phyloP scores from a whole-genome alignment of 352 stramenopile species.

The Pythium angustatum region DNA sequence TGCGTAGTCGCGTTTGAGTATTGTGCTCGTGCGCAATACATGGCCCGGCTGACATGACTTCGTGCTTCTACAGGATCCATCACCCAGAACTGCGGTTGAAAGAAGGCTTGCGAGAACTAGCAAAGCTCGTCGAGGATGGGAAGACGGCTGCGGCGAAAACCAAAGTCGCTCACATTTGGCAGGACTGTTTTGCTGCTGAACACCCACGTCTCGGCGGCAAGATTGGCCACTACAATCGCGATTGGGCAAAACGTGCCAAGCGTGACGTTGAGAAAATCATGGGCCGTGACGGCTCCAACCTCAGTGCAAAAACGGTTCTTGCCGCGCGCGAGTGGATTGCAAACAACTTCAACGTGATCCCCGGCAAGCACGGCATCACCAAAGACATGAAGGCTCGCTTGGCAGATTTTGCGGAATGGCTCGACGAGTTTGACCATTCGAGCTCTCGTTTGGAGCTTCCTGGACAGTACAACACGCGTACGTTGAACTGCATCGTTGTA shows the following conservation, averaged over 20 bases:
- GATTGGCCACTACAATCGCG: slow-evolving; percentile 78
- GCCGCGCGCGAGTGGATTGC: slow-evolving; percentile 67
- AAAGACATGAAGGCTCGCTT: slow-evolving; percentile 84
- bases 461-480: slow-evolving; percentile 76
- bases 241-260: slow-evolving; percentile 44
- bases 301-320: slow-evolving; percentile 56
- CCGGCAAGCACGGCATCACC: slow-evolving; percentile 69
- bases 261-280: slow-evolving; percentile 72
- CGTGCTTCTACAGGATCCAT: slow-evolving; percentile 49
- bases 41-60: neutral
- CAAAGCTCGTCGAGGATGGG: slow-evolving; percentile 60
- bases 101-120: slow-evolving; percentile 69
- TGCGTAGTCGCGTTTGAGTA: slow-evolving; percentile 30
- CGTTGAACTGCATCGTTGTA: slow-evolving; percentile 20
- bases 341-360: slow-evolving; percentile 70
- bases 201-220: slow-evolving; percentile 47
- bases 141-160: slow-evolving; percentile 34
- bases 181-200: slow-evolving; percentile 65
- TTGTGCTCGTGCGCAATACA: no score
- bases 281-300: slow-evolving; percentile 56
- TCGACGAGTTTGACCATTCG: slow-evolving; percentile 81
- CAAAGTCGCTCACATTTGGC: slow-evolving; percentile 47
- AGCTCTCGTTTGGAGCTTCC: slow-evolving; percentile 69
- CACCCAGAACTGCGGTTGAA: slow-evolving; percentile 82
- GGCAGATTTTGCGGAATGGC: slow-evolving; percentile 83